phyloP scores from a whole-genome alignment of 805 yeast species.

The Peterozyma xylosa region DNA sequence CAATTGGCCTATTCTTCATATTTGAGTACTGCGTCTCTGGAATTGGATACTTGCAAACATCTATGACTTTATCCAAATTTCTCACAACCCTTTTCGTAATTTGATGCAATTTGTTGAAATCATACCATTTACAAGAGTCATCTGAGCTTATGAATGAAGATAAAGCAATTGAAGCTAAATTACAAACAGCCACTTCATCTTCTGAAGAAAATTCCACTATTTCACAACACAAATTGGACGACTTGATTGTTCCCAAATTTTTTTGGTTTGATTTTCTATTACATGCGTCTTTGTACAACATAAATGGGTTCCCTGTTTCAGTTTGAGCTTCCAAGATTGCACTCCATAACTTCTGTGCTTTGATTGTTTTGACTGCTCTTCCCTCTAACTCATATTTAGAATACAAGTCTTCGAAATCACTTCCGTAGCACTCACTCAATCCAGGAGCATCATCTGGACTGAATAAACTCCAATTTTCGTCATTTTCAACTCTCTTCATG shows the following conservation, averaged over 20 bases:
- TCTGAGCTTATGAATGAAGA: slow-evolving; percentile 47
- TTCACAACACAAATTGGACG: slow-evolving; percentile 58
- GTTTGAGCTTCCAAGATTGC: slow-evolving; percentile 55
- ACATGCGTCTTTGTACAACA: slow-evolving; percentile 59
- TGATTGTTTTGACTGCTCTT: slow-evolving; percentile 39
- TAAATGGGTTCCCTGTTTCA: slow-evolving; percentile 59
- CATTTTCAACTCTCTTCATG: slow-evolving; percentile 52
- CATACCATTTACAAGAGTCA: slow-evolving; percentile 35
- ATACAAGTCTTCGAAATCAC: slow-evolving; percentile 45
- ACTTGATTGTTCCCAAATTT: slow-evolving; percentile 52
- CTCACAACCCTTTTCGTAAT: slow-evolving; percentile 46
- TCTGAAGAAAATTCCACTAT: slow-evolving; percentile 54
- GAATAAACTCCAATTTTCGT: slow-evolving; percentile 50
- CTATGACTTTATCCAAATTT: slow-evolving; percentile 50
- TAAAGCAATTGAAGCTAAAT: slow-evolving; percentile 52
- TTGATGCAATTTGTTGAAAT: slow-evolving; percentile 48
- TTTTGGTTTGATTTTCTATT: slow-evolving; percentile 51
- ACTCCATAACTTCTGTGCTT: slow-evolving; percentile 58
- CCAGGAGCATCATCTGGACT: slow-evolving; percentile 57
- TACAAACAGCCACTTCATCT: slow-evolving; percentile 55
- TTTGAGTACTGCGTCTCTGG: slow-evolving; percentile 46
- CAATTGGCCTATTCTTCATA: slow-evolving; percentile 54
- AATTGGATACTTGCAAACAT: slow-evolving; percentile 50
- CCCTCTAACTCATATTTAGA: slow-evolving; percentile 43
- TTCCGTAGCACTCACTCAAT: slow-evolving; percentile 46